Evolutionary conservation across 345 rosid species (phyloP), one percentile per base, ranked within the genome.

Genomic region (Fremontodendron californicum): DNA sequence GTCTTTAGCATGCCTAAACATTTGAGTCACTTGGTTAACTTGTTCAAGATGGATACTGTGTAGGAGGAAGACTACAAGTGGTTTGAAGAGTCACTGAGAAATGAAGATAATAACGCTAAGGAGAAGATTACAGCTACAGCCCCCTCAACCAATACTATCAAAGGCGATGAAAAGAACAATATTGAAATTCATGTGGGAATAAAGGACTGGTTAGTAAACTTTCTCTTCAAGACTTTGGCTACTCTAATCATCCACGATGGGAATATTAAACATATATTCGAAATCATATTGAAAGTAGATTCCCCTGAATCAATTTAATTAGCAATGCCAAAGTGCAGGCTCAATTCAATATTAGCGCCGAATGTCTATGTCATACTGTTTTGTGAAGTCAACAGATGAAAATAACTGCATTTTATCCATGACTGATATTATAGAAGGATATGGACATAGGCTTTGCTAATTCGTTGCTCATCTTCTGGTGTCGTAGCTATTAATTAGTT

Each of bases 171-270:
- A 11, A 37, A 29, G n/a, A 85, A 75, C 66, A 73, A 71, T 1
- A n/a, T 18, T 6, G 89, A 90, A 87, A 85, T 86, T 58, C 85
- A 90, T 0, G 77, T 90, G 35, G 97, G 96, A 39, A 86, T 92
- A 19, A 92, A 87, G 81, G 96, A 94, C 83, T 92, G 97, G 98
- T 94, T 9, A 84, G 90, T 83, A 25, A 9, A 33, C 73, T 78
- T 81, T 82, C 46, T 69, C 10, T 71, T 2, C 21, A 3, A 48
- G 9, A 64, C 7, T 69, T 61, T 39, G 25, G 55, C 10, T n/a
- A 40, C 23, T 40, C 19, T 66, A 4, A n/a, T 29, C 29, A 9
- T 19, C 7, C 5, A 3, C 3, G 25, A 46, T 46, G 40, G 29
- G 43, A 33, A 33, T 11, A 1, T 2, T 49, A 63, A 21, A 13